phyloP scores from a whole-genome alignment of 176 grass and related monocot species.

The Oryza punctata region DNA sequence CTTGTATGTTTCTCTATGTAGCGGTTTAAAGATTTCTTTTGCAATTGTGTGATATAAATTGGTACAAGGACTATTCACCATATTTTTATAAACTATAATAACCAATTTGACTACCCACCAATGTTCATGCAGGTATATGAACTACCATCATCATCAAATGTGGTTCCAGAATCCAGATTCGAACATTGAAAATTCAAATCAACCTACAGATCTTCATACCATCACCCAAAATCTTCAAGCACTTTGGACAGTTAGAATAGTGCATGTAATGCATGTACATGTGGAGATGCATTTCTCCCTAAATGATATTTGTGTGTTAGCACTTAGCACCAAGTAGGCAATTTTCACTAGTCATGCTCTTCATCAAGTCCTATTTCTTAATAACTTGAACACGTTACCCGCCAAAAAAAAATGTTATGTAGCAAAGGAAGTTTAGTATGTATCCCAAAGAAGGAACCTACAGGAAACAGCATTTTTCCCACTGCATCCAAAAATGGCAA shows the following conservation, averaged over 20 bases:
- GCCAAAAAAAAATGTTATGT: neutral
- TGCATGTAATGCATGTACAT: neutral
- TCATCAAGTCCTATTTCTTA: neutral
- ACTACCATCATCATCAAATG: neutral
- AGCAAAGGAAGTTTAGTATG: slow-evolving; percentile 1
- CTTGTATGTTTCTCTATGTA: neutral
- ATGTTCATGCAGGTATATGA: neutral
- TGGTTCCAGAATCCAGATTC: neutral
- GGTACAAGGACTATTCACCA: neutral
- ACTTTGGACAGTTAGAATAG: neutral
- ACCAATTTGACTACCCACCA: neutral
- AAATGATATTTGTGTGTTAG: slow-evolving; percentile 5
- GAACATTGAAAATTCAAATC: neutral
- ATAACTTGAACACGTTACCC: neutral
- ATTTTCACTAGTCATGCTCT: neutral
- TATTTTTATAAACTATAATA: neutral
- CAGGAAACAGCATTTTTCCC: slow-evolving; percentile 61
- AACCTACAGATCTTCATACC: neutral
- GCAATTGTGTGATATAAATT: neutral
- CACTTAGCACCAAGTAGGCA: neutral
- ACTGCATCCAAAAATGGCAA: slow-evolving; percentile 60
- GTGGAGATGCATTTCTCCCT: neutral
- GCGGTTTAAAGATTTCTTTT: neutral
- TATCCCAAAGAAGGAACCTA: slow-evolving; percentile 44
- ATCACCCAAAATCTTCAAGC: neutral